Evolutionary conservation across 352 stramenopile genomes (phyloP), one percentile per base, ranked within the genome.

Genomic region (Phytophthora sansomeana): DNA sequence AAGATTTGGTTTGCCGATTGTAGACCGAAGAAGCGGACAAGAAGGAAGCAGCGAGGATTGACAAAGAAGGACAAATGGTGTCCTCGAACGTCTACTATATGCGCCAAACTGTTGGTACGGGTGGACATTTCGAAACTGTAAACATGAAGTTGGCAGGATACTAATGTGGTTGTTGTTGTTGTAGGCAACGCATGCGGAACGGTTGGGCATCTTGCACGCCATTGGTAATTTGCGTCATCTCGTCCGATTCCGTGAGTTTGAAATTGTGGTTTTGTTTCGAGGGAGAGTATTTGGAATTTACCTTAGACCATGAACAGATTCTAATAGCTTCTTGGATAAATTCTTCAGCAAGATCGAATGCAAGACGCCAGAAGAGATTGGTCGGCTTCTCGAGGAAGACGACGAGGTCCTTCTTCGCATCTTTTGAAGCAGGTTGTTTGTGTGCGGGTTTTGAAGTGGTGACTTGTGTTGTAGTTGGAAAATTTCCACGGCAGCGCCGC

Each of bases 121-220:
- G 49, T n/a, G n/a, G n/a, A n/a, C n/a, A n/a, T n/a, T n/a, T n/a
- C n/a, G n/a, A n/a, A n/a, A n/a, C n/a, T n/a, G n/a, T n/a, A n/a
- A n/a, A n/a, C n/a, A n/a, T n/a, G n/a, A n/a, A n/a, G n/a, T n/a
- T n/a, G n/a, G n/a, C n/a, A 42, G 43, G 35, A 19, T 29, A 14
- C 53, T 53, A 41, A 42, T 57, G 39, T 48, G 43, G n/a, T 5
- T 39, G 32, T 9, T 13, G n/a, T 26, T 43, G n/a, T 58, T 19
- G 9, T 19, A 87, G 79, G 94, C 29, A 99, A 99, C 76, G 96
- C 97, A 6, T 99, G 97, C 61, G 97, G 97, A 17, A 99, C 97
- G 2, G 90, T n/a, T 99, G 72, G 97, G 93, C 21, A 83, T 99
- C 24, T 77, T 99, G 30, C 96, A 99, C 81, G 89, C 95, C 16